Evolutionary conservation across 1,139 yeast species (phyloP).

Genomic region (Suhomyces guaymorum): DNA sequence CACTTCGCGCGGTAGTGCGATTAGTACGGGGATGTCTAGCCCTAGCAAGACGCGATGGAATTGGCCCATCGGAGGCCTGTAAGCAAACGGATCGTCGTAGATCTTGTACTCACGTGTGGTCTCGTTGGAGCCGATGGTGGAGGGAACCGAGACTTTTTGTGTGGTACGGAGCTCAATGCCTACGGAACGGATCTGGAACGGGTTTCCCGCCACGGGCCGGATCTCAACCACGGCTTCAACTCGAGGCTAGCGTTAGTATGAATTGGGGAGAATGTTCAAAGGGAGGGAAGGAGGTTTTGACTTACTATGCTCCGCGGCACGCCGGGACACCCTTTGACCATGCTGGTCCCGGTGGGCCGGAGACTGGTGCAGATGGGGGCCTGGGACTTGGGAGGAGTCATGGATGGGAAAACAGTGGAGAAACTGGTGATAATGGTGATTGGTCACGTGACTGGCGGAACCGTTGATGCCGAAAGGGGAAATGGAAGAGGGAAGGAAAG

Average conservation of each 20-base stretch:
- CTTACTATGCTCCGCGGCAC: conserved; percentile 54
- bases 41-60: conserved; percentile 47
- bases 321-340: conserved; percentile 65
- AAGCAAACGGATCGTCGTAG: conserved; percentile 39
- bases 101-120: conserved; percentile 35
- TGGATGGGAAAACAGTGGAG: conserved; percentile 1
- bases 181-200: conserved; percentile 41
- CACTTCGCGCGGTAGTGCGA: conserved; percentile 58
- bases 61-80: conserved; percentile 39
- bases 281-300: too few relatives aligned
- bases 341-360: conserved; percentile 48
- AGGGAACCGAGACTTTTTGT: conserved; percentile 41
- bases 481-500: too few relatives aligned
- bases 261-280: not conserved
- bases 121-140: conserved; percentile 47
- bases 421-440: not conserved
- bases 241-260: conserved; percentile 35
- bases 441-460: too few relatives aligned
- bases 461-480: too few relatives aligned
- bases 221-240: conserved; percentile 46
- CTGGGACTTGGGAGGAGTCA: conserved; percentile 20
- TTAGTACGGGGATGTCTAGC: conserved; percentile 58
- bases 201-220: conserved; percentile 39
- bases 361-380: conserved; percentile 38
- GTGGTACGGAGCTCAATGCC: conserved; percentile 38